A percentile compares a stretch with the other conserved stretches of the same genome.
Evolutionary conservation across 1,284 basidiomycete species (phyloP).

Genomic region (Ceratobasidium sp.): DNA sequence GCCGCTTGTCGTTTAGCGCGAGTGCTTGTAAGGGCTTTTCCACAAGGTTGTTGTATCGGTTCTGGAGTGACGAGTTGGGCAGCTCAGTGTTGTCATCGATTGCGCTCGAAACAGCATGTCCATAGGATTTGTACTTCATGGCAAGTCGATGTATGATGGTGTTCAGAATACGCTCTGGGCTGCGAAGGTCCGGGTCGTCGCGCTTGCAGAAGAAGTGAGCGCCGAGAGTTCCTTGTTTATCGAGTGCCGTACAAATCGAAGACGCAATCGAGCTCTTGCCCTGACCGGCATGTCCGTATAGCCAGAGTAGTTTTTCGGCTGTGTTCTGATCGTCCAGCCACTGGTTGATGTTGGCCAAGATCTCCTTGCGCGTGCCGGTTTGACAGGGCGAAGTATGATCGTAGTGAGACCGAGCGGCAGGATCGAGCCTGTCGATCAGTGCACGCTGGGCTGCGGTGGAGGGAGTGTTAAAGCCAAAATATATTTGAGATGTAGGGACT

Average conservation of each 20-base stretch:
- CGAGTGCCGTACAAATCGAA: conserved; percentile 10
- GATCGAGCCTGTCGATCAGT: conserved; percentile 2
- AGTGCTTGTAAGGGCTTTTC: not conserved
- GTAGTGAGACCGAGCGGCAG: conserved; percentile 5
- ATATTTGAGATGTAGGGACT: not conserved
- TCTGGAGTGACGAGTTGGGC: conserved; percentile 7
- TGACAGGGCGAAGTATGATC: not conserved
- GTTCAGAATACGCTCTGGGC: not conserved
- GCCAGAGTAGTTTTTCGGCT: conserved; percentile 3
- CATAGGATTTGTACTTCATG: not conserved
- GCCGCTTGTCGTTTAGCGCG: too few species aligned
- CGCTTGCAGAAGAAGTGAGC: conserved; percentile 21
- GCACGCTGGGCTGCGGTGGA: not conserved
- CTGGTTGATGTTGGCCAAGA: not conserved
- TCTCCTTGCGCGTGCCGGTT: not conserved
- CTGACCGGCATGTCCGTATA: conserved; percentile 11
- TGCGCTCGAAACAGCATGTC: not conserved
- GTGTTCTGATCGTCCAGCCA: not conserved
- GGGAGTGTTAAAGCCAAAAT: not conserved
- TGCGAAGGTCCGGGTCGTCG: conserved; percentile 14
- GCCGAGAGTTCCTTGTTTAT: not conserved
- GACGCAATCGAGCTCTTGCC: conserved; percentile 15
- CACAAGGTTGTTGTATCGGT: conserved; percentile 10
- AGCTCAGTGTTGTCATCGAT: not conserved
- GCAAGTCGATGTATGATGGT: conserved; percentile 5